Base-by-base conservation (phyloP, 139 green algal genomes). In the Chlamydomonas applanata region DNA sequence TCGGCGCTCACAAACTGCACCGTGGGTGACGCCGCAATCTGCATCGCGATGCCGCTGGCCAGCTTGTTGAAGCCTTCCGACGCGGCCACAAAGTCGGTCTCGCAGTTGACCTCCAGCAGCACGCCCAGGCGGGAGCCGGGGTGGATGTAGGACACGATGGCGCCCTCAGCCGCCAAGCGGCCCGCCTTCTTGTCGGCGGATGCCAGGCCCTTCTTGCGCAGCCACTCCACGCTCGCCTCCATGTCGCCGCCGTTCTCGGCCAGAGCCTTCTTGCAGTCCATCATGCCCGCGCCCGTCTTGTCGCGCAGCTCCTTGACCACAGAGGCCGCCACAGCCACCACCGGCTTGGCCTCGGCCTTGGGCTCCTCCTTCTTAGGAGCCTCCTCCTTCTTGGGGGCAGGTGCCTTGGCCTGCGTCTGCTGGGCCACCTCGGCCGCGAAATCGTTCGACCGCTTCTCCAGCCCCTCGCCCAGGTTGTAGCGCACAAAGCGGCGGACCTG, bases 221-320 rank as follows among this genome's bases (percentile, higher is more conserved):
- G 89, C 81, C 85, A 94, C 75, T 97, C 92, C 32, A 69, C 66
- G 24, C 93, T 92, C 20, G 75, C 70, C 56, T 98, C 91, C 24
- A 98, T 53, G 82, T 99, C 88, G 27, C 90, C 89, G 54, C 87
- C 75, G 79, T 75, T 88, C 82, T 96, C 88, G 1, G 74, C 81
- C 64, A 98, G 85, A 3, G 95, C 95, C 78, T 96, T 96, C 86
- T 98, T 99, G 92, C 93, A 98, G 84, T 97, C 94, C 95, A 99
- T 98, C 95, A 99, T 98, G 78, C 95, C 95, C 0, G 93, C 93
- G 32, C 95, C 95, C 3, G 87, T 91, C 79, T 87, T 88, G 30
- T 95, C 85, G 22, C 95, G 89, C 76, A 98, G 91, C 74, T 91
- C 71, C 86, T 98, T 97, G 56, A 98, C 96, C 13, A 85, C 54